Base-by-base conservation (phyloP, 352 stramenopile genomes). In the Pythium vanterpoolii region DNA sequence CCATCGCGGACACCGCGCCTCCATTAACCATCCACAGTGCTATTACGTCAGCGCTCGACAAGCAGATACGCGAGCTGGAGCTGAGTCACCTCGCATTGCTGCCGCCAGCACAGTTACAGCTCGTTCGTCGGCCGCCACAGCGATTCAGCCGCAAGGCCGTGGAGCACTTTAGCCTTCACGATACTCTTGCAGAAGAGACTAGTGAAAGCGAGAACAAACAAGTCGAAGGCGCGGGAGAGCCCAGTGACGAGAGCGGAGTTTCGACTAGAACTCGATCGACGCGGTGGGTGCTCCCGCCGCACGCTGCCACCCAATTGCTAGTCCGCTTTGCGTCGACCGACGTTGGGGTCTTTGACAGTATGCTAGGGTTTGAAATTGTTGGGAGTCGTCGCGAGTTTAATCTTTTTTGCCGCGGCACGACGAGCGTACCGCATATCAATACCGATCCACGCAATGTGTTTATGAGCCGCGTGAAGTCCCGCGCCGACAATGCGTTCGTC, bases 381-480 rank as follows among this genome's bases (percentile, higher is more conserved):
- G 94, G 91, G 1, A 69, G 79, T n/a, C 74, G 72, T 13, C 87
- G 88, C 24, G 85, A 95, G 53, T 93, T 96, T 52, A 80, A 70
- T 11, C 73, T 98, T 3, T 87, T 96, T 45, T 86, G 78, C 39
- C 77, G 81, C 16, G 94, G 86, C 11, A 73, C 76, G 0, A 96
- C 92, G 45, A 72, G 74, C 6, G 90, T 98, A 14, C 94, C 94
- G n/a, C 85, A 78, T 16, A 97, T 98, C 60, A 98, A 98, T 68
- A 81, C 62, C 26, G 93, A 98, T 52, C 93, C 93, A 10, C 74
- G 90, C 34, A 98, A 97, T 59, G 86, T 98, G 3, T 98, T 98
- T 59, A 98, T 98, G 93, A 86, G 79, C 42, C 84, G 94, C 14
- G 69, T 97, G 16, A 98, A 98, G 67, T 84, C 74, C 30, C 69